Evolutionary conservation across 129 eudicot genomes (phyloP).

Genomic region (Lonicera japonica): DNA sequence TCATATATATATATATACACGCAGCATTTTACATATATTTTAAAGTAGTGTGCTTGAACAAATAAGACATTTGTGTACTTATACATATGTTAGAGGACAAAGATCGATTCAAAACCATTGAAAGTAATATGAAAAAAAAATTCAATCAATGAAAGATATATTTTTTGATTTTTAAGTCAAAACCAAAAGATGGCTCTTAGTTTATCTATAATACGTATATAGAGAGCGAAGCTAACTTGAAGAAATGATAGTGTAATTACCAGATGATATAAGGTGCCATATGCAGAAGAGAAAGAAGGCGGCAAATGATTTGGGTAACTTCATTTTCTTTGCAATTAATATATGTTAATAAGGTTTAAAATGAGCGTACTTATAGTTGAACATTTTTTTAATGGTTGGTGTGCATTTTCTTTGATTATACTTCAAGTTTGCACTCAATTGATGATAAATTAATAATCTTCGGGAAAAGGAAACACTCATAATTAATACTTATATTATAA

Average conservation of each 20-base stretch:
- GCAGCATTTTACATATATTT: too few species aligned
- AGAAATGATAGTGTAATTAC: conserved; percentile 20
- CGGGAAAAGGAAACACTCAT: conserved; percentile 17
- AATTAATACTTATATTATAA: neutral
- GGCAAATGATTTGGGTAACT: conserved; percentile 15
- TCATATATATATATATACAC: too few species aligned
- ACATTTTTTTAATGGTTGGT: neutral
- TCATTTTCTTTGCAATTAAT: conserved; percentile 24
- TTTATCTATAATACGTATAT: neutral
- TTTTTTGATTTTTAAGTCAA: too few species aligned
- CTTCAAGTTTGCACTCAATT: conserved; percentile 16
- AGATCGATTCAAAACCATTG: too few species aligned
- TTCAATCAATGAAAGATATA: too few species aligned
- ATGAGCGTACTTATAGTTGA: conserved; percentile 9
- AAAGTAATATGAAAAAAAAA: too few species aligned
- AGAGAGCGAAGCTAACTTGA: neutral
- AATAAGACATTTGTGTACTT: too few species aligned
- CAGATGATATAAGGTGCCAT: conserved; percentile 32
- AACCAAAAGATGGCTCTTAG: too few species aligned
- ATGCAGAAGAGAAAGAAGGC: conserved; percentile 20
- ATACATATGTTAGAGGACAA: too few species aligned
- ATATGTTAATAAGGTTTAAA: neutral
- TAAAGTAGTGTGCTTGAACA: too few species aligned
- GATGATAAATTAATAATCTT: conserved; percentile 14
- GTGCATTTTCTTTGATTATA: conserved; percentile 28